Percentiles rank a stretch among this genome's conserved stretches.
phyloP scores from a whole-genome alignment of 257 asterid species.

The Solanum gandarillasii region DNA sequence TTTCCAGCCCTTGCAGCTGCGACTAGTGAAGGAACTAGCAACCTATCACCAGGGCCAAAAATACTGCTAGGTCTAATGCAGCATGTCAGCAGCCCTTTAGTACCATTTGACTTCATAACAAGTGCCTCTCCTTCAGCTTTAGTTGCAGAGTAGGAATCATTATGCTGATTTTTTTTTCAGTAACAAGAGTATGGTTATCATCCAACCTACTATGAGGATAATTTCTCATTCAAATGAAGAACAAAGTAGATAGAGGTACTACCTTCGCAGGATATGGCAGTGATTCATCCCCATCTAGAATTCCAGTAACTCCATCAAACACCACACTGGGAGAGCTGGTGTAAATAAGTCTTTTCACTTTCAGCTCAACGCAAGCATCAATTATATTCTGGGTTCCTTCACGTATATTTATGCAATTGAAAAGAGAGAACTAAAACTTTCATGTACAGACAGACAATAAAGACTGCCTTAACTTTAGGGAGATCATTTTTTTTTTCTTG shows the following conservation, averaged over 20 bases:
- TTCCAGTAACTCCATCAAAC: slow-evolving; percentile 82
- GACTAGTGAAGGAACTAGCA: slow-evolving; percentile 88
- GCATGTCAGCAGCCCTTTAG: slow-evolving; percentile 75
- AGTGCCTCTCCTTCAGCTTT: slow-evolving; percentile 96
- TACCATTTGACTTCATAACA: slow-evolving; percentile 65
- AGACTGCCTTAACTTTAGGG: background rate
- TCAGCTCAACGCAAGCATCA: slow-evolving; percentile 79
- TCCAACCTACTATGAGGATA: background rate
- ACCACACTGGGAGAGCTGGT: slow-evolving; percentile 98
- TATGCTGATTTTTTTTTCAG: slow-evolving; percentile 39
- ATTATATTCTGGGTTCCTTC: slow-evolving; percentile 76
- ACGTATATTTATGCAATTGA: background rate
- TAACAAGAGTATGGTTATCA: background rate
- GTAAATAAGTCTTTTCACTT: slow-evolving; percentile 66
- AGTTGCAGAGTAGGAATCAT: slow-evolving; percentile 93
- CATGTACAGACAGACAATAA: background rate
- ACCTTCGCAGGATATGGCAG: slow-evolving; percentile 84
- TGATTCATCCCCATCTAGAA: slow-evolving; percentile 64
- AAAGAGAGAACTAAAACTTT: background rate
- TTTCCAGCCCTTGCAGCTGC: slow-evolving; percentile 96
- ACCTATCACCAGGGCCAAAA: slow-evolving; percentile 97
- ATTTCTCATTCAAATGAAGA: background rate
- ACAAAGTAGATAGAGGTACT: background rate
- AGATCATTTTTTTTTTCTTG: background rate
- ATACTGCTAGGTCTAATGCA: slow-evolving; percentile 94